Conservation (phyloP, 192 early-diverging fungal species). For the Linnemannia hyalina region DNA sequence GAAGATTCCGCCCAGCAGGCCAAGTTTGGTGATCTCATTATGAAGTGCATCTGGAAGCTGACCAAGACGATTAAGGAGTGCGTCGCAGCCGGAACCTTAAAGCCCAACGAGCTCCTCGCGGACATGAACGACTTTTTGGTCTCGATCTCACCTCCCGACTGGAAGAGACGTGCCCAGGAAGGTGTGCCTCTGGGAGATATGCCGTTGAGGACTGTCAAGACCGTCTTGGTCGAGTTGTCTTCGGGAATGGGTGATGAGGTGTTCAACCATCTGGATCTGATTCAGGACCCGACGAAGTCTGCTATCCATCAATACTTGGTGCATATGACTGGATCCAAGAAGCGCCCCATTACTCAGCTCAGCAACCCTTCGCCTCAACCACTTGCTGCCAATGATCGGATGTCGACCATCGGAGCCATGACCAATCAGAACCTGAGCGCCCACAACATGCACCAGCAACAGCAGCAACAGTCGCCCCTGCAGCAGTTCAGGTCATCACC, state of each 20-base stretch:
- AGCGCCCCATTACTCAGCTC: conserved; percentile 47
- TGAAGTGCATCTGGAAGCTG: conserved; percentile 98
- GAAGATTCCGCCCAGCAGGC: conserved; percentile 65
- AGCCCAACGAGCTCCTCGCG: conserved; percentile 75
- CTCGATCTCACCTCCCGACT: conserved; percentile 84
- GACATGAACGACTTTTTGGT: conserved; percentile 89
- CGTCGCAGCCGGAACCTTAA: conserved; percentile 69
- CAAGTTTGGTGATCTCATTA: conserved; percentile 89
- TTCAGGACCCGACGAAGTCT: conserved; percentile 73
- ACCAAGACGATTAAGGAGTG: conserved; percentile 87
- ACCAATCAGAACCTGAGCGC: conserved; percentile 32
- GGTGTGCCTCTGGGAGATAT: conserved; percentile 87
- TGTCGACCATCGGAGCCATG: conserved; percentile 34
- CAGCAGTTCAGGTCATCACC: conserved; percentile 11
- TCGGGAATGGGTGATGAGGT: conserved; percentile 73
- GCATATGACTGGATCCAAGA: conserved; percentile 65
- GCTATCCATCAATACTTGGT: conserved; percentile 76
- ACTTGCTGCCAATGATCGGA: conserved; percentile 22
- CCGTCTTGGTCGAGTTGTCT: conserved; percentile 84
- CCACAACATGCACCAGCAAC: conserved; percentile 32
- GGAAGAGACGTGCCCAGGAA: conserved; percentile 85
- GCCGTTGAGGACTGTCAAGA: conserved; percentile 96
- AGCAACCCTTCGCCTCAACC: conserved; percentile 28
- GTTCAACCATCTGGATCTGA: conserved; percentile 69
- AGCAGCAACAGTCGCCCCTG: conserved; percentile 20